A percentile compares a stretch with the other conserved stretches of the same genome.
These are phyloP conservation scores for Breynia disticha DNA, from an alignment of 441 rosid genomes.

Conservation along the genomic window DNA sequence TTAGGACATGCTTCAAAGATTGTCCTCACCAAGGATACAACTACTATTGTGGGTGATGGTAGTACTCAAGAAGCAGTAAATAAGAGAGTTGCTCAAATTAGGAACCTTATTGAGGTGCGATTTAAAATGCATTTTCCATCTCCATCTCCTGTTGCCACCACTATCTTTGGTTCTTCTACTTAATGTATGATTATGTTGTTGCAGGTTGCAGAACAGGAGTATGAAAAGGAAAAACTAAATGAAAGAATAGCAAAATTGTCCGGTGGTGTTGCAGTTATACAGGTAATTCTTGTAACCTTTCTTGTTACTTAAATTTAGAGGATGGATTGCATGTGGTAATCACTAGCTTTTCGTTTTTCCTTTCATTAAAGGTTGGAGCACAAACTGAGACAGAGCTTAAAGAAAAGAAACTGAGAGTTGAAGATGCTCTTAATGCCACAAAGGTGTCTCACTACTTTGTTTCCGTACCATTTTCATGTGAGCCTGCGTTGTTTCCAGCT, in stretches of 20 bases:
- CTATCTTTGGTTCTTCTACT: neutral
- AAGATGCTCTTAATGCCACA: slow-evolving; percentile 94
- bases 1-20: slow-evolving; percentile 77
- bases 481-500: too few species aligned
- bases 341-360: too few species aligned
- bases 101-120: slow-evolving; percentile 66
- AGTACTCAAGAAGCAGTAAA: slow-evolving; percentile 80
- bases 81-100: slow-evolving; percentile 81
- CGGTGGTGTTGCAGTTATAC: slow-evolving; percentile 88
- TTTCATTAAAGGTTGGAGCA: slow-evolving; percentile 19
- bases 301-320: slow-evolving; percentile 6
- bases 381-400: slow-evolving; percentile 94
- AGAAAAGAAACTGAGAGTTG: slow-evolving; percentile 91
- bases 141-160: neutral
- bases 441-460: too few species aligned
- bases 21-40: slow-evolving; percentile 75
- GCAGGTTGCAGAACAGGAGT: slow-evolving; percentile 88
- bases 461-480: too few species aligned
- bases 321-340: too few species aligned
- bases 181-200: neutral
- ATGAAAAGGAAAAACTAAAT: slow-evolving; percentile 78
- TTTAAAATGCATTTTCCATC: neutral
- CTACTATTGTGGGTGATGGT: slow-evolving; percentile 88
- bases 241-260: slow-evolving; percentile 93
- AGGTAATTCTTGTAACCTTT: slow-evolving; percentile 29